Base-by-base conservation (phyloP, 768 basidiomycete genomes). In the Agaricus blazei region DNA sequence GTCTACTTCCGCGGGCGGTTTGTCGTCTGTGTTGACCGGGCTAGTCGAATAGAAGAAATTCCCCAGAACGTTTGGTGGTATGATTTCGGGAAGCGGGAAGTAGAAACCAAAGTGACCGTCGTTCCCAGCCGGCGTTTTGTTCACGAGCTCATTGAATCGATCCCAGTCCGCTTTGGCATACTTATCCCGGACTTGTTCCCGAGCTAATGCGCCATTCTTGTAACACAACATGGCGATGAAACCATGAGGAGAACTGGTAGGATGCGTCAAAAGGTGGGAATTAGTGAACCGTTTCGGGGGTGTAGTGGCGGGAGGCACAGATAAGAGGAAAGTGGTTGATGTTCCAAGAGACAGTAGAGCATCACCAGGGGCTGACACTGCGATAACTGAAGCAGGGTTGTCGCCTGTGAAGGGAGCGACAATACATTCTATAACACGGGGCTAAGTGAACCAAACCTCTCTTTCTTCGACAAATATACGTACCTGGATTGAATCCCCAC, bases 221-320 rank as follows among this genome's bases (percentile, higher is more conserved):
- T 93, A 93, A 68, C 91, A 93, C 9, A 95, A 79, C 92, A 96
- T 96, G 31, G 85, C 88, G 64, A 94, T 92, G 63, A 88, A 84
- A 1, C 79, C 83, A 37, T 77, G 72, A 3, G 70, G 64, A n/a
- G 54, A 48, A 19, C 75, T 73, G 0, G 84, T 85, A 2, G 87
- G 90, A 65, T 88, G 84, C 1, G 87, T 78, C 55, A 88, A 81
- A 19, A 87, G 76, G 68, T 88, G 89, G 4, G 87, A 90, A 7
- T 84, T 85, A 3, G 84, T 89, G 65, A 87, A 80, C 58, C 88
- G 73, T 66, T 81, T 79, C 3, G 88, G 88, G 14, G 85, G 79
- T 3, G 70, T 75, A 57, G 81, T 77, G 6, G 81, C 71, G 4
- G 84, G 85, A 4, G 88, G 85, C 27, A 87, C 83, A 24, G 86